Conservation (phyloP, 2,329 filamentous ascomycete species). For the Pseudocercospora ulei region DNA sequence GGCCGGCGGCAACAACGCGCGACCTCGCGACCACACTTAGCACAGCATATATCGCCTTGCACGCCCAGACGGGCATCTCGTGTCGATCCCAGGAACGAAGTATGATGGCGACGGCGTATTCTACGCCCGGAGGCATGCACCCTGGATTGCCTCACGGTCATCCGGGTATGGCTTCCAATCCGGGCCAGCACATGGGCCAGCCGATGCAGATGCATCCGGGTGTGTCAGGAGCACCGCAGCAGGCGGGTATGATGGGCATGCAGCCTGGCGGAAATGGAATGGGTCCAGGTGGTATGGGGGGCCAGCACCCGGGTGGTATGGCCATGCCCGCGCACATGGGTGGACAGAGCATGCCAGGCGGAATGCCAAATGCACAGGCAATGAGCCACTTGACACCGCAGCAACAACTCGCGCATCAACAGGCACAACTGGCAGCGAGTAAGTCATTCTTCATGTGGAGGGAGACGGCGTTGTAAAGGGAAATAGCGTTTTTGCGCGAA, state of each 20-base stretch:
- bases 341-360: conserved; percentile 40
- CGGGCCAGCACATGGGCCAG: conserved; percentile 59
- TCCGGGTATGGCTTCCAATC: conserved; percentile 56
- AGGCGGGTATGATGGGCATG: conserved; percentile 66
- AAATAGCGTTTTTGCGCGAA: not conserved
- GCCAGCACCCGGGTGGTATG: conserved; percentile 32
- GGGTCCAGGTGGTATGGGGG: conserved; percentile 33
- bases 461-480: not conserved
- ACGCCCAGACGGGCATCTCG: conserved; percentile 9
- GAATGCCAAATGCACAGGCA: conserved; percentile 54
- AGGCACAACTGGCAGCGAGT: conserved; percentile 30
- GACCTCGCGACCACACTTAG: conserved; percentile 11
- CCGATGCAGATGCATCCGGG: conserved; percentile 61
- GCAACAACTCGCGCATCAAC: conserved; percentile 43
- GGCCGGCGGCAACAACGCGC: conserved; percentile 24
- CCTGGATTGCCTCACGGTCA: conserved; percentile 58
- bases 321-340: conserved; percentile 32
- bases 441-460: conserved; percentile 29
- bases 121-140: conserved; percentile 56
- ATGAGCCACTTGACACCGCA: conserved; percentile 62
- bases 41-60: conserved; percentile 29
- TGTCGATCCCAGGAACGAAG: conserved; percentile 16
- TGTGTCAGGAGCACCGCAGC: conserved; percentile 61
- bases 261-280: conserved; percentile 55
- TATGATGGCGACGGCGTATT: conserved; percentile 63